A percentile compares a stretch with the other conserved stretches of the same genome.
These are phyloP conservation scores for Agrocybe pediades DNA, from an alignment of 768 basidiomycete genomes.

Conservation along the genomic window DNA sequence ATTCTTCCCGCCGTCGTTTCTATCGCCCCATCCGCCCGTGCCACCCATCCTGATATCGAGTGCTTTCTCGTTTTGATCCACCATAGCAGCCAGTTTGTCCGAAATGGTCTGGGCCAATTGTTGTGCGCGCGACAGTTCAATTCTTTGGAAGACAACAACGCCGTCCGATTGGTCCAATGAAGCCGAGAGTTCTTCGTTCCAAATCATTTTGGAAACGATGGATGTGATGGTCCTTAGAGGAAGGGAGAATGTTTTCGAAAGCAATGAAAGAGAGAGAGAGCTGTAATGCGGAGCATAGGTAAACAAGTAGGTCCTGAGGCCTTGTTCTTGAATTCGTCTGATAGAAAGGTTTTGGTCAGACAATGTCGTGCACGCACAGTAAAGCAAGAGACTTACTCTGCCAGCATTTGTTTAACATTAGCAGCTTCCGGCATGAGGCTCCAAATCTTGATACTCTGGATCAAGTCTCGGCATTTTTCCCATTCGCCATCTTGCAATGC, in stretches of 20 bases:
- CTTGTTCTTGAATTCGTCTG: constrained; percentile 98
- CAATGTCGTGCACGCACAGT: constrained; percentile 1
- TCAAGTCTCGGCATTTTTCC: constrained; percentile 92
- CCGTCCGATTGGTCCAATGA: constrained; percentile 90
- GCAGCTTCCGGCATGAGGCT: constrained; percentile 89
- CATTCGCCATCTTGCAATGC: constrained; percentile 96
- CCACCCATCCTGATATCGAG: constrained; percentile 84
- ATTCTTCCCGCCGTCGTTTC: constrained; percentile 69
- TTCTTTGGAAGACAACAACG: constrained; percentile 91
- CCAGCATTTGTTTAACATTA: constrained; percentile 92
- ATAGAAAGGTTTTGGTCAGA: not conserved
- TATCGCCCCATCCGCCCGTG: constrained; percentile 61
- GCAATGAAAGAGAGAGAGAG: constrained; percentile 84
- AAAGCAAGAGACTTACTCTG: constrained; percentile 58
- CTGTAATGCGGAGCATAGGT: constrained; percentile 96
- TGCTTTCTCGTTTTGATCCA: constrained; percentile 91
- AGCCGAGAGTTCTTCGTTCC: constrained; percentile 93
- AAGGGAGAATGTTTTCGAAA: constrained; percentile 87
- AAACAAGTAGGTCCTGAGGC: constrained; percentile 94
- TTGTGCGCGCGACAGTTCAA: constrained; percentile 86
- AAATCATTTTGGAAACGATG: constrained; percentile 97
- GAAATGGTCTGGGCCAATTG: constrained; percentile 88
- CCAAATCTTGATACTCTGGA: constrained; percentile 98
- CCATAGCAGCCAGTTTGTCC: constrained; percentile 82
- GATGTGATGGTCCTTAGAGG: constrained; percentile 82